These are phyloP conservation scores for Hyaloscypha bicolor DNA, from an alignment of 495 filamentous ascomycete species.

Conservation along the genomic window DNA sequence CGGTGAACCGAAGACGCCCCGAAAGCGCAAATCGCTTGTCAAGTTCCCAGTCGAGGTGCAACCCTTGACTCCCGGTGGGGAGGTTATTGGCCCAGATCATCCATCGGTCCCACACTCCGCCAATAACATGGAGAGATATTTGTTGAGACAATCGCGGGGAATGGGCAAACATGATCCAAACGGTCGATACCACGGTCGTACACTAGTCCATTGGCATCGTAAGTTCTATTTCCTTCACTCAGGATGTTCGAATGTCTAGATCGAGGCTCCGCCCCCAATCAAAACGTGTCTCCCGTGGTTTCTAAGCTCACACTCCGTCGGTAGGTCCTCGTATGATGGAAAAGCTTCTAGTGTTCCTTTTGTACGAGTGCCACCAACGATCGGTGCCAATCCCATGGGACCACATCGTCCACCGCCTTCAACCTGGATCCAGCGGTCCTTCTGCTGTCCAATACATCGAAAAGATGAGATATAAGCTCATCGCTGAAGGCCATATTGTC, in stretches of 20 bases:
- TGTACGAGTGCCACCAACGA: slow-evolving; percentile 36
- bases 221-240: slow-evolving; percentile 19
- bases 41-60: no score
- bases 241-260: background rate
- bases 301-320: slow-evolving; percentile 11
- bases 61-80: no score
- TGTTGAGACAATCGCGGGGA: background rate
- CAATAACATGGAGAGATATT: slow-evolving; percentile 9
- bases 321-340: slow-evolving; percentile 42
- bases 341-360: slow-evolving; percentile 38
- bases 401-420: slow-evolving; percentile 36
- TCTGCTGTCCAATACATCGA: slow-evolving; percentile 36
- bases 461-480: slow-evolving; percentile 32
- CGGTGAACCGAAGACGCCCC: no score
- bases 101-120: background rate
- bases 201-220: slow-evolving; percentile 40
- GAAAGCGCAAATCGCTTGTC: no score
- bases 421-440: slow-evolving; percentile 36
- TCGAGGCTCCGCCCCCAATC: background rate
- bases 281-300: background rate
- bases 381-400: slow-evolving; percentile 37
- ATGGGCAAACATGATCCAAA: slow-evolving; percentile 27
- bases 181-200: slow-evolving; percentile 36
- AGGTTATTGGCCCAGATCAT: no score
- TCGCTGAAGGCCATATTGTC: slow-evolving; percentile 40